Evolutionary conservation across 2,329 filamentous ascomycete genomes (phyloP).

Genomic region (Paracorniculantispora psalliotae): DNA sequence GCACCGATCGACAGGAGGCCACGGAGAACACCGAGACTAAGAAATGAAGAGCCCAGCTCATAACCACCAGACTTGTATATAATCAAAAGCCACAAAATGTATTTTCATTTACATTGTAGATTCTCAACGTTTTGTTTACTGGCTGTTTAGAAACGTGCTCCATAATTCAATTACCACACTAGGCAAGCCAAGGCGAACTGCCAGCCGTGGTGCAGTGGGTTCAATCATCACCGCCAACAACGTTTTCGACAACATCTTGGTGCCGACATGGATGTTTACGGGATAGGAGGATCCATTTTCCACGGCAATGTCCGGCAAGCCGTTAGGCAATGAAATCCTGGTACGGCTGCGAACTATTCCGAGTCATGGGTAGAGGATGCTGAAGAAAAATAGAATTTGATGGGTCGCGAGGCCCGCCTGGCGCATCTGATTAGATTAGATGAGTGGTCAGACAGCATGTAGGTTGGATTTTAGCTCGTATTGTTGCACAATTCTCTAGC

Average conservation of each 20-base stretch:
- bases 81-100: neutral
- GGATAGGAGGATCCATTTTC: neutral
- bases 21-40: constrained; percentile 24
- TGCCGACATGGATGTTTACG: neutral
- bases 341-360: neutral
- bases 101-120: neutral
- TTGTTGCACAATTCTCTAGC: neutral
- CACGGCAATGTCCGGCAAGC: neutral
- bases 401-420: constrained; percentile 1
- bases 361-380: neutral
- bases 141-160: neutral
- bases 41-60: constrained; percentile 18
- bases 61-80: neutral
- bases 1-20: constrained; percentile 26
- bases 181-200: neutral
- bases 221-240: no score
- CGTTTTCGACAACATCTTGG: neutral
- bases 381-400: neutral
- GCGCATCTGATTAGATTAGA: constrained; percentile 17
- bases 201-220: neutral
- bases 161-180: neutral
- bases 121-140: neutral
- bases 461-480: constrained; percentile 1
- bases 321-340: neutral
- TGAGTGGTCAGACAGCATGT: neutral